Percentiles rank a stretch among this genome's conserved stretches.
Evolutionary conservation across 129 eudicot genomes (phyloP).

Genomic region (Artemisia tridentata): DNA sequence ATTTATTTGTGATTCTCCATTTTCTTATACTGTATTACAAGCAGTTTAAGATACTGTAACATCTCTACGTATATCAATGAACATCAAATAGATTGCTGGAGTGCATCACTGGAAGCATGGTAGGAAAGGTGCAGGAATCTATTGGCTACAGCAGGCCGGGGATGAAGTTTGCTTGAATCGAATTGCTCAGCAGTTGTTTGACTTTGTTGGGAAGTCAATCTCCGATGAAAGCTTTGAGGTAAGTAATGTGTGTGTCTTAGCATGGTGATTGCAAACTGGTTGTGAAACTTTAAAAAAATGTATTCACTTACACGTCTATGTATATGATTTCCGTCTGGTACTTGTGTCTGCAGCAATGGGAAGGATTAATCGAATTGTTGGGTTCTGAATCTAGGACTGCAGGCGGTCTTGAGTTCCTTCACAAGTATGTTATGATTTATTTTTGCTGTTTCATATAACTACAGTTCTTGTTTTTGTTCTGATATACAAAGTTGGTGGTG

Average conservation of each 20-base stretch:
- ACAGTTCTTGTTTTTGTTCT: not conserved
- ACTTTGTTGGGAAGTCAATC: constrained; percentile 90
- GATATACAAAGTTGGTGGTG: constrained; percentile 21
- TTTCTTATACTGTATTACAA: not conserved
- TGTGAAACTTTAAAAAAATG: not conserved
- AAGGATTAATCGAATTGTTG: constrained; percentile 85
- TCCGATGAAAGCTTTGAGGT: constrained; percentile 95
- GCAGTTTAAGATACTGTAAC: not conserved
- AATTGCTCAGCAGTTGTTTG: constrained; percentile 84
- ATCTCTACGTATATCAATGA: not conserved
- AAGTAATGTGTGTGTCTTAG: constrained; percentile 1
- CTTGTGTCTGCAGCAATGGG: constrained; percentile 80
- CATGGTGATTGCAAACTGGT: not conserved
- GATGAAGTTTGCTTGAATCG: constrained; percentile 78
- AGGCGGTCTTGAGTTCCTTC: constrained; percentile 90
- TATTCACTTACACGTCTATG: not conserved
- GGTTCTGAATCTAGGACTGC: constrained; percentile 77
- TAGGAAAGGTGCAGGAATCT: constrained; percentile 84
- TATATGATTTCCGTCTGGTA: not conserved
- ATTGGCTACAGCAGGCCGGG: constrained; percentile 95
- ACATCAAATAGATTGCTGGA: constrained; percentile 69
- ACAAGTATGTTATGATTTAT: constrained; percentile 51
- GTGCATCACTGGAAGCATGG: constrained; percentile 98
- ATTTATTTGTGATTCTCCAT: constrained; percentile 5
- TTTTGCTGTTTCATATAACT: not conserved